Conservation (phyloP, 139 green algal species). For the Yamagishiella unicocca region DNA sequence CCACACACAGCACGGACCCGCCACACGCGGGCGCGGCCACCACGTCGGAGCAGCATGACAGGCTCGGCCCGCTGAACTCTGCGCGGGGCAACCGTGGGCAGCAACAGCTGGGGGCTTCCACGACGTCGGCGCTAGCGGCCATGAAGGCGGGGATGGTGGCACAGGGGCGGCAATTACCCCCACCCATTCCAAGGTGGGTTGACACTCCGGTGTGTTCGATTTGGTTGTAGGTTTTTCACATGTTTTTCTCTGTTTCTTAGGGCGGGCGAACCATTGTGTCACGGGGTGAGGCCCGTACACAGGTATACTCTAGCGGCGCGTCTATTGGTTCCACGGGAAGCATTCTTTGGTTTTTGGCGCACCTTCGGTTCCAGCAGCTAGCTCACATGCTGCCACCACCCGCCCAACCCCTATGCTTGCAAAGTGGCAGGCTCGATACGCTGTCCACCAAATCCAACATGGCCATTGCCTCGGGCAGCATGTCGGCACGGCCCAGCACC, state of each 20-base stretch:
- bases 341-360: background rate
- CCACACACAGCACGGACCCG: background rate
- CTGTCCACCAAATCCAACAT: background rate
- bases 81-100: constrained; percentile 14
- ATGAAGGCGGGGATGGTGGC: too few relatives aligned
- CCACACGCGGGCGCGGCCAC: background rate
- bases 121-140: too few relatives aligned
- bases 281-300: too few relatives aligned
- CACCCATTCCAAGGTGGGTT: constrained; percentile 9
- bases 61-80: background rate
- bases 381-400: background rate
- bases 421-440: background rate
- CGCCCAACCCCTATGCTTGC: too few relatives aligned
- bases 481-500: constrained; percentile 18
- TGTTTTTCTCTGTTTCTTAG: background rate
- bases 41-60: background rate
- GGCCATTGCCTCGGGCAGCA: background rate
- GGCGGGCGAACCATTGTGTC: background rate
- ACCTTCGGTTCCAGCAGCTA: background rate
- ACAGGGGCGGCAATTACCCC: background rate
- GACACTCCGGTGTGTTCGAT: background rate
- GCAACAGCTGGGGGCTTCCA: constrained; percentile 3
- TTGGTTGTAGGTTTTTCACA: background rate
- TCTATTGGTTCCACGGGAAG: background rate
- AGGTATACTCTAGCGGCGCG: too few relatives aligned